phyloP scores from a whole-genome alignment of 441 rosid species.

The Pelargonium australe region DNA sequence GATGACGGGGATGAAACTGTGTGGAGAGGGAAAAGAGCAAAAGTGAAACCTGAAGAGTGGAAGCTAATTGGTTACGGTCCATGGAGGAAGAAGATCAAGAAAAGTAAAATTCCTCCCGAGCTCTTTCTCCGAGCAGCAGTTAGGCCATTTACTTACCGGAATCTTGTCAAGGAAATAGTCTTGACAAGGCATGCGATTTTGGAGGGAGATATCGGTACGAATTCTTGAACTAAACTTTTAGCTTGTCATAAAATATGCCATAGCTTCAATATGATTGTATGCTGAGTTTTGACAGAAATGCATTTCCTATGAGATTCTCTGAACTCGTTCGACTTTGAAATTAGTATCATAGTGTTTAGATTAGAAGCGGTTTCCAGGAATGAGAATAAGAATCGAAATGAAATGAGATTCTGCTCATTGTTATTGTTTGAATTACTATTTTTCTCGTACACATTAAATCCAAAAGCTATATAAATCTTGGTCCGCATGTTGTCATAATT shows the following conservation, averaged over 20 bases:
- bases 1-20: conserved; percentile 58
- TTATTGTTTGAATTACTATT: too few species aligned
- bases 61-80: conserved; percentile 60
- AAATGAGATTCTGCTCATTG: too few species aligned
- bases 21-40: conserved; percentile 59
- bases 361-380: too few species aligned
- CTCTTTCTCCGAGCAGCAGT: conserved; percentile 74
- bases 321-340: too few species aligned
- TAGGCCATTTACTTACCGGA: conserved; percentile 76
- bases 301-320: background rate
- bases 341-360: too few species aligned
- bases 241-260: background rate
- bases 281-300: background rate
- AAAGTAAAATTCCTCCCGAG: conserved; percentile 76
- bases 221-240: conserved; percentile 25
- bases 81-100: conserved; percentile 67
- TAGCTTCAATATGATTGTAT: background rate
- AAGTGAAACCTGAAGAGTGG: conserved; percentile 77
- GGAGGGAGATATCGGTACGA: conserved; percentile 68
- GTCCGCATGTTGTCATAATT: too few species aligned
- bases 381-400: too few species aligned
- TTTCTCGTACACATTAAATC: too few species aligned
- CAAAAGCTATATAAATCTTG: too few species aligned
- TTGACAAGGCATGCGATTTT: conserved; percentile 82
- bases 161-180: conserved; percentile 90